Percentiles rank a stretch among this genome's conserved stretches.
Evolutionary conservation across 2,329 filamentous ascomycete genomes (phyloP).

Genomic region (Acrodontium crateriforme): DNA sequence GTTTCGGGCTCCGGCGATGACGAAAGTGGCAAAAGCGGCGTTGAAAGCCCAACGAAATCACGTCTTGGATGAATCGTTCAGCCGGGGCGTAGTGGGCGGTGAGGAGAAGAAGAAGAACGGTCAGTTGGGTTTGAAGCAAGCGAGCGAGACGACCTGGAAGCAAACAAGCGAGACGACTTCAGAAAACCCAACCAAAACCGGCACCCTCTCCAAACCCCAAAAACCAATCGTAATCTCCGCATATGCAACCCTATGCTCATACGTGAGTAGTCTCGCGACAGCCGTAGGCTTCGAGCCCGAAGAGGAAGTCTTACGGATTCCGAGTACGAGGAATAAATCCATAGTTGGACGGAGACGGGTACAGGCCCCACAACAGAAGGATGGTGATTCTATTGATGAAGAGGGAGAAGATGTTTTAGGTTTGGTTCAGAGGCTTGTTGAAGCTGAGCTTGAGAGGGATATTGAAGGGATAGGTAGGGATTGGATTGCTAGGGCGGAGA

Average conservation of each 20-base stretch:
- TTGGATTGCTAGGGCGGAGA: slow-evolving; percentile 40
- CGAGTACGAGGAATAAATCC: slow-evolving; percentile 76
- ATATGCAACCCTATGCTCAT: slow-evolving; percentile 72
- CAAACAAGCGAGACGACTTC: neutral
- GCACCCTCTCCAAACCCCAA: slow-evolving; percentile 4
- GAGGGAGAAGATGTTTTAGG: slow-evolving; percentile 1
- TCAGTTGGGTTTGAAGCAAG: too few relatives aligned
- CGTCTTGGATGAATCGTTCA: too few relatives aligned
- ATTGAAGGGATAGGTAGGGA: slow-evolving; percentile 30
- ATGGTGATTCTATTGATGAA: neutral
- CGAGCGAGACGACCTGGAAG: neutral
- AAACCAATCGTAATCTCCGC: slow-evolving; percentile 49
- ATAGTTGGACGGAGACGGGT: slow-evolving; percentile 50
- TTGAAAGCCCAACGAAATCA: slow-evolving; percentile 6
- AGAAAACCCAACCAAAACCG: neutral
- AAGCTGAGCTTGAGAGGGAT: slow-evolving; percentile 36
- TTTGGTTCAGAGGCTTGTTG: slow-evolving; percentile 44
- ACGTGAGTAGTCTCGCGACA: slow-evolving; percentile 54
- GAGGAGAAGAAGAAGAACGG: too few relatives aligned
- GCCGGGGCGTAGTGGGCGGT: too few relatives aligned
- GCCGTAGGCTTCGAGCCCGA: slow-evolving; percentile 66
- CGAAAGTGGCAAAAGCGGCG: slow-evolving; percentile 7
- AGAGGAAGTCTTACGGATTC: slow-evolving; percentile 77
- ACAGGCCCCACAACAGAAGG: neutral
- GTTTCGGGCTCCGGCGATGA: slow-evolving; percentile 46